A percentile compares a stretch with the other conserved stretches of the same genome.
Conservation (phyloP, 495 filamentous ascomycete genomes). For the Rostrohypoxylon terebratum region DNA sequence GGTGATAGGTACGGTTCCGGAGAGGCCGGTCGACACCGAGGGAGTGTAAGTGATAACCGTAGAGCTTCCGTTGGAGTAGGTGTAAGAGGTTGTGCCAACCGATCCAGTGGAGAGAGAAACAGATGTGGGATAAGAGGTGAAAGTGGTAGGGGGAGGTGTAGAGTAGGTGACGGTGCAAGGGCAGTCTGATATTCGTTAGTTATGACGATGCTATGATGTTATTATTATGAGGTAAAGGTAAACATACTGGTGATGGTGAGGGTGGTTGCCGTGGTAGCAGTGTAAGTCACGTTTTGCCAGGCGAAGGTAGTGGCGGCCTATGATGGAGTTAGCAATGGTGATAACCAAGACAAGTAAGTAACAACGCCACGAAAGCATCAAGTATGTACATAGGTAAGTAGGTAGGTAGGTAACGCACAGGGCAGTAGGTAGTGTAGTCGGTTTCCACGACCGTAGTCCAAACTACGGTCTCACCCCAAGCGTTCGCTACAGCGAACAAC, state of each 20-base stretch:
- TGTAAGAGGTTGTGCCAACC: constrained; percentile 20
- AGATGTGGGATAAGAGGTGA: constrained; percentile 8
- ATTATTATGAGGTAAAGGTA: not conserved
- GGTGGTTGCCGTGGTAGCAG: constrained; percentile 51
- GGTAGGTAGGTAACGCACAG: constrained; percentile 36
- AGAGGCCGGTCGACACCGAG: constrained; percentile 37
- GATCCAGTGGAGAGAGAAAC: constrained; percentile 24
- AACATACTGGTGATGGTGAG: constrained; percentile 54
- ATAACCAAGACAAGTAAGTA: not conserved
- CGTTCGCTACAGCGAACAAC: constrained; percentile 49
- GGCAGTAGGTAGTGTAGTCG: constrained; percentile 55
- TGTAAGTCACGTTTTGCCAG: constrained; percentile 49
- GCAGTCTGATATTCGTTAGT: constrained; percentile 49
- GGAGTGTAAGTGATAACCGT: constrained; percentile 41
- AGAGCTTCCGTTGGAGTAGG: constrained; percentile 37
- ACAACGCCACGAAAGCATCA: not conserved
- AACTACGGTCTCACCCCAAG: constrained; percentile 42
- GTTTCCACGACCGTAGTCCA: constrained; percentile 50
- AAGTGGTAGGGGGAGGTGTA: constrained; percentile 34
- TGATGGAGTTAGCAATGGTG: constrained; percentile 16
- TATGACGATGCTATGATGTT: not conserved
- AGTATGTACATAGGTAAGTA: not conserved
- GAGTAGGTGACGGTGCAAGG: constrained; percentile 55
- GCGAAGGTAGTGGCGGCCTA: constrained; percentile 49
- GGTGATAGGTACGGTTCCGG: constrained; percentile 39